phyloP scores from a whole-genome alignment of 306 rosid genomes.

The Trifolium fragiferum region DNA sequence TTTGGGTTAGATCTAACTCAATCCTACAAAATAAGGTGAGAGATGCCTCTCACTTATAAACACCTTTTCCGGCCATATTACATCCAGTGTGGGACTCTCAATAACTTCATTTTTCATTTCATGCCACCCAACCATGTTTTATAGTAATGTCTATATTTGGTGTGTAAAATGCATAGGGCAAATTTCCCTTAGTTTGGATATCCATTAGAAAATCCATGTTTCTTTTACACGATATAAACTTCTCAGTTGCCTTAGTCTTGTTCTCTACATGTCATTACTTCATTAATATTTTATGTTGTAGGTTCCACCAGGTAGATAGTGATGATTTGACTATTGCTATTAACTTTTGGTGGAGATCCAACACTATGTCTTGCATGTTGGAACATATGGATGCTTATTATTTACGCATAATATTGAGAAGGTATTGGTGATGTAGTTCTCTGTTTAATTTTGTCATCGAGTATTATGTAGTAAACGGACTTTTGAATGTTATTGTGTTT shows the following conservation, averaged over 20 bases:
- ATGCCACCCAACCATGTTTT: conserved; percentile 18
- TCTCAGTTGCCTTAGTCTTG: conserved; percentile 4
- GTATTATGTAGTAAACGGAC: conserved; percentile 48
- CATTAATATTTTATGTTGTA: conserved; percentile 36
- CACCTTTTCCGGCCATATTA: neutral
- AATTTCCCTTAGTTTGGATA: conserved; percentile 18
- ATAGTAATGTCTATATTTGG: conserved; percentile 20
- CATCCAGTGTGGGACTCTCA: neutral
- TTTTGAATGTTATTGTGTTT: conserved; percentile 44
- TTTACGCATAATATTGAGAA: conserved; percentile 84
- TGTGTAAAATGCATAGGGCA: conserved; percentile 16
- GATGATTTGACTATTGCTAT: conserved; percentile 88
- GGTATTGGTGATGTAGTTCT: conserved; percentile 57
- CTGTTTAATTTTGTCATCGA: conserved; percentile 19
- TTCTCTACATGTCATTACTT: conserved; percentile 30
- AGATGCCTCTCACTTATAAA: neutral
- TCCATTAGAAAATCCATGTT: neutral
- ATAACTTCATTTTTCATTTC: neutral
- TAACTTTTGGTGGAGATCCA: conserved; percentile 95
- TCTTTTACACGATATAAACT: conserved; percentile 11
- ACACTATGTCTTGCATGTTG: conserved; percentile 65
- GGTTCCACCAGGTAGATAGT: conserved; percentile 97
- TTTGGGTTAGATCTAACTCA: neutral
- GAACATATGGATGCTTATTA: conserved; percentile 95
- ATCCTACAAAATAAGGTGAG: neutral